These are phyloP conservation scores for Schizophyllum amplum DNA, from an alignment of 1,284 basidiomycete species.

Conservation along the genomic window DNA sequence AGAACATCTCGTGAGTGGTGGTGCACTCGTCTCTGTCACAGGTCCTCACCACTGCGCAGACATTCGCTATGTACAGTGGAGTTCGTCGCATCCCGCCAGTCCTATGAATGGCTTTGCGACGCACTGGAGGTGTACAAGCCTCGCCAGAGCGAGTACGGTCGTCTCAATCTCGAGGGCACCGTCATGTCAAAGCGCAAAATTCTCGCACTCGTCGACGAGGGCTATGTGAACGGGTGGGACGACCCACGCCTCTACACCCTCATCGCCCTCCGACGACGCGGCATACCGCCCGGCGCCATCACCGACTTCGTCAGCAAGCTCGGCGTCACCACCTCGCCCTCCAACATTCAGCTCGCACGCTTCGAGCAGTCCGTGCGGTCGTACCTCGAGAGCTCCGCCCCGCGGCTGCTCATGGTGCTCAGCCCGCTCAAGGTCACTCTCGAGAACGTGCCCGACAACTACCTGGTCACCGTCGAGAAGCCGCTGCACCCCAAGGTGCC, in stretches of 20 bases:
- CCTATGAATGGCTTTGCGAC: slow-evolving; percentile 99
- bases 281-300: slow-evolving; percentile 94
- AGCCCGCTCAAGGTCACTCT: slow-evolving; percentile 87
- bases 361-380: slow-evolving; percentile 89
- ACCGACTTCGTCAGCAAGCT: slow-evolving; percentile 88
- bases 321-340: slow-evolving; percentile 83
- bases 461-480: slow-evolving; percentile 80
- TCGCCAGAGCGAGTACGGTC: slow-evolving; percentile 96
- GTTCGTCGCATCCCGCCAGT: slow-evolving; percentile 94
- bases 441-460: slow-evolving; percentile 88
- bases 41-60: slow-evolving; percentile 30
- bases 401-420: slow-evolving; percentile 90
- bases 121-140: slow-evolving; percentile 96
- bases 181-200: slow-evolving; percentile 98
- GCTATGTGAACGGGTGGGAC: slow-evolving; percentile 90
- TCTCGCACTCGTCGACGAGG: slow-evolving; percentile 78
- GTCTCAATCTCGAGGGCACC: slow-evolving; percentile 90
- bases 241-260: slow-evolving; percentile 98
- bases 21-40: neutral
- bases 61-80: slow-evolving; percentile 98
- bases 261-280: slow-evolving; percentile 89
- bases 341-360: slow-evolving; percentile 82
- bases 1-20: slow-evolving; percentile 88
- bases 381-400: slow-evolving; percentile 85
- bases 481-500: slow-evolving; percentile 94